Base-by-base conservation (phyloP, 805 yeast species). In the Candida vartiovaarae region DNA sequence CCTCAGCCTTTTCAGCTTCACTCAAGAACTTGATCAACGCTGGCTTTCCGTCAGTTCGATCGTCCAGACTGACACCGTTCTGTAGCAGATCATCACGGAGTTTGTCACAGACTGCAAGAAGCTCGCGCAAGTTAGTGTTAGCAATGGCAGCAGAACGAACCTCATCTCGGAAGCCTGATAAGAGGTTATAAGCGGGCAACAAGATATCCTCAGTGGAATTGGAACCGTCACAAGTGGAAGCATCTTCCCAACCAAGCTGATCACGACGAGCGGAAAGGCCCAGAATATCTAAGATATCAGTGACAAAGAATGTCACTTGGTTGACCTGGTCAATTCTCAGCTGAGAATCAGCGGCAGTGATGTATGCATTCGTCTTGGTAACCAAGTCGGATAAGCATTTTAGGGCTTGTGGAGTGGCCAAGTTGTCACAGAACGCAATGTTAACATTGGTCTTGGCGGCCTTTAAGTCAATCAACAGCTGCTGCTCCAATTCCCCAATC, bases 61-160 rank as follows among this genome's bases (percentile, higher is more conserved):
- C 99, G 61, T 91, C 98, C 43, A 93, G 69, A 1, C 95, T 79
- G 35, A 93, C 83, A 28, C 95, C 93, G 48, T 89, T 67, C 26
- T 78, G 73, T 47, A 88, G 67, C 53, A 93, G 66, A 33, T 84
- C 93, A 15, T 74, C 64, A 55, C 99, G 77, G 24, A 93, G 63
- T 6, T 68, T 62, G 63, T 93, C 99, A 45, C 89, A 75, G 4
- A 85, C 78, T n/a, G 69, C 66, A 38, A 93, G 70, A 45, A 88
- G 72, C 15, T 70, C 75, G 6, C 65, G 53, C 42, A 71, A 72
- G 23, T 65, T 66, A 8, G 76, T 78, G 39, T 69, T 71, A 40
- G 76, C 67, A 50, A 88, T 88, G 3, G 96, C 95, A 50, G 79
- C 63, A 20, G 66, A 65, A 51, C 99, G 82, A 32, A 93, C 83